phyloP scores from a whole-genome alignment of 2,329 filamentous ascomycete genomes.

The Botrytis fragariae region DNA sequence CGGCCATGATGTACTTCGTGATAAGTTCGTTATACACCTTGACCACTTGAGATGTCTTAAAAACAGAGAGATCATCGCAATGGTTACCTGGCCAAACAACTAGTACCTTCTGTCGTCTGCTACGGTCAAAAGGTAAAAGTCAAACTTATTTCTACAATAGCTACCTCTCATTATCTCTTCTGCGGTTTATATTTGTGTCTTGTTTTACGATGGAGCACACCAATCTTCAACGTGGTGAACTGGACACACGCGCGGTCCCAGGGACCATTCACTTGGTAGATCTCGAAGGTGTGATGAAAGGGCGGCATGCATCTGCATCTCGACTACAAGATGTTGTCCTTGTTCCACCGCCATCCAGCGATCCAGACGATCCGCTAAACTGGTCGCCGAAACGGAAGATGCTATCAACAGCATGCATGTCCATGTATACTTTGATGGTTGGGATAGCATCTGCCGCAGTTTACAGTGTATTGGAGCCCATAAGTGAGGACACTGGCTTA shows the following conservation, averaged over 20 bases:
- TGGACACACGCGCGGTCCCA: constrained; percentile 28
- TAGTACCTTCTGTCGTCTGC: background rate
- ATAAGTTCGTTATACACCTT: background rate
- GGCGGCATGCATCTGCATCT: constrained; percentile 31
- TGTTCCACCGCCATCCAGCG: constrained; percentile 38
- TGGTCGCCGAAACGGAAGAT: constrained; percentile 40
- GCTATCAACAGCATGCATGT: constrained; percentile 33
- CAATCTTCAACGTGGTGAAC: constrained; percentile 16
- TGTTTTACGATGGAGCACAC: constrained; percentile 17
- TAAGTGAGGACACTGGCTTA: constrained; percentile 47
- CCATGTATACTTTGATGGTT: constrained; percentile 47
- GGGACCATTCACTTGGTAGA: constrained; percentile 39
- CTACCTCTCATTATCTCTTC: background rate
- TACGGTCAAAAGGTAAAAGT: background rate
- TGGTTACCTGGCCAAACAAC: background rate
- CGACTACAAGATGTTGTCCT: constrained; percentile 37
- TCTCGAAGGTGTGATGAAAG: constrained; percentile 31
- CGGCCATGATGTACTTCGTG: background rate
- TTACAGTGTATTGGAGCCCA: constrained; percentile 50
- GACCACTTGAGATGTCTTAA: background rate
- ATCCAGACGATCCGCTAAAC: constrained; percentile 44
- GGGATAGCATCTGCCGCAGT: constrained; percentile 49
- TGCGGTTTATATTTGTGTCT: background rate
- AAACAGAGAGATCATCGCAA: background rate
- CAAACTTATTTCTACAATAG: background rate